Evolutionary conservation across 768 basidiomycete genomes (phyloP).

Genomic region (Nidularia pulvinata): DNA sequence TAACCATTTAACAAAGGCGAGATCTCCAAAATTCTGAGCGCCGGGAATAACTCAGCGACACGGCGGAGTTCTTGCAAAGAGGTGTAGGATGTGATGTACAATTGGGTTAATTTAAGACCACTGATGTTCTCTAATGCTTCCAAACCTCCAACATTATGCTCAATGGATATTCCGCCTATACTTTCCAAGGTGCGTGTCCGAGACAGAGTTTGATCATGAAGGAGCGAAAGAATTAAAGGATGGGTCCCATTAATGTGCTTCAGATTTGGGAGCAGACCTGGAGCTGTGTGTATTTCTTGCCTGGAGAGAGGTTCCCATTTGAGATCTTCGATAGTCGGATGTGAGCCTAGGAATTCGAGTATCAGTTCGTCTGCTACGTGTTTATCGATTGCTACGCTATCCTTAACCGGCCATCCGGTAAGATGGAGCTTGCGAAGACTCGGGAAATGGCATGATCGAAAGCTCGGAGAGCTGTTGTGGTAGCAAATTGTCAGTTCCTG

Average conservation of each 20-base stretch:
- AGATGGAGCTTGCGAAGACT: constrained; percentile 13
- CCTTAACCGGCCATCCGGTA: background rate
- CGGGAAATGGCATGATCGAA: constrained; percentile 2
- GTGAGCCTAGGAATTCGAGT: constrained; percentile 13
- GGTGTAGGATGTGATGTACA: no score
- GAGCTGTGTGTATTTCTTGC: background rate
- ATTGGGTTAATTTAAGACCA: no score
- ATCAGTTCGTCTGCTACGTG: constrained; percentile 6
- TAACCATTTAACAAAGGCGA: no score
- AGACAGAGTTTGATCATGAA: background rate
- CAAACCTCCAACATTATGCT: no score
- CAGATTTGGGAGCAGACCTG: background rate
- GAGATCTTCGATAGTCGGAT: constrained; percentile 19
- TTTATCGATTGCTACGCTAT: background rate
- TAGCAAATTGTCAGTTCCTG: background rate
- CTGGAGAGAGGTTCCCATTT: constrained; percentile 15
- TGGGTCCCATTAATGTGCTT: background rate
- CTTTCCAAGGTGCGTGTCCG: background rate
- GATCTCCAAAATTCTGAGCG: no score
- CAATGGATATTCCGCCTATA: no score
- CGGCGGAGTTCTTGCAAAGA: no score
- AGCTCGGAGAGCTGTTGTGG: background rate
- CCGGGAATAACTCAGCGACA: no score
- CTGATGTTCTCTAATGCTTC: no score
- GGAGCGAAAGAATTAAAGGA: background rate